Conservation (phyloP, 768 basidiomycete species). For the Russula earlei region DNA sequence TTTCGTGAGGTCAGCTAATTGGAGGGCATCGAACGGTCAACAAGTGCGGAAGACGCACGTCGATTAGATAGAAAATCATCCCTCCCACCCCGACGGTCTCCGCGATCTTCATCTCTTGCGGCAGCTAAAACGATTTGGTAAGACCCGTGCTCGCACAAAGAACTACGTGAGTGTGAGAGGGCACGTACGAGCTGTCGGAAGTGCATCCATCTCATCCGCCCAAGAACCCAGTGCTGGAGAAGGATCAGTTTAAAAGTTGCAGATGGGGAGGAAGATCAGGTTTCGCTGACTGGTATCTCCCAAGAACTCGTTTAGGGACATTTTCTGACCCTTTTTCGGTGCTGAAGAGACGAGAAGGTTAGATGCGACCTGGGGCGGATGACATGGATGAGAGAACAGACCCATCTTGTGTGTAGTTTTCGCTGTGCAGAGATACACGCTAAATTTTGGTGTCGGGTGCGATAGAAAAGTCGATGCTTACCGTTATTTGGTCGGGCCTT, state of each 20-base stretch:
- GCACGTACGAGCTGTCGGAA: conserved; percentile 90
- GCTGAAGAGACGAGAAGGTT: conserved; percentile 37
- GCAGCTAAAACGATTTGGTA: conserved; percentile 42
- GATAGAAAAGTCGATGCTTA: conserved; percentile 19
- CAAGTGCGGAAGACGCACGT: conserved; percentile 36
- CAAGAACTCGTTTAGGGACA: conserved; percentile 87
- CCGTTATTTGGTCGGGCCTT: conserved; percentile 19
- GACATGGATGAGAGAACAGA: conserved; percentile 11
- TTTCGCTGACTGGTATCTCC: conserved; percentile 64
- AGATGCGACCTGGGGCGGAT: neutral
- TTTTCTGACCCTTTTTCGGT: conserved; percentile 88
- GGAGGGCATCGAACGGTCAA: neutral
- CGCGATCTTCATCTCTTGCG: conserved; percentile 58
- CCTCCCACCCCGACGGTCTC: conserved; percentile 38
- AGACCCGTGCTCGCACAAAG: neutral
- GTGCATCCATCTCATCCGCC: conserved; percentile 96
- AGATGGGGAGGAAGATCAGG: conserved; percentile 17
- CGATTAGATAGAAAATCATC: conserved; percentile 60
- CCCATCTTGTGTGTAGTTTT: conserved; percentile 25
- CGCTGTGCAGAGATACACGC: neutral
- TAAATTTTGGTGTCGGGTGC: conserved; percentile 5
- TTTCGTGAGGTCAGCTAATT: neutral
- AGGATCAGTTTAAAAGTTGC: conserved; percentile 15
- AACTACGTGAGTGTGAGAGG: conserved; percentile 2
- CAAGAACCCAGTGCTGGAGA: conserved; percentile 77